Percentiles rank a stretch among this genome's conserved stretches.
phyloP scores from a whole-genome alignment of 169 alveolate genomes.

The Condylostoma magnum region DNA sequence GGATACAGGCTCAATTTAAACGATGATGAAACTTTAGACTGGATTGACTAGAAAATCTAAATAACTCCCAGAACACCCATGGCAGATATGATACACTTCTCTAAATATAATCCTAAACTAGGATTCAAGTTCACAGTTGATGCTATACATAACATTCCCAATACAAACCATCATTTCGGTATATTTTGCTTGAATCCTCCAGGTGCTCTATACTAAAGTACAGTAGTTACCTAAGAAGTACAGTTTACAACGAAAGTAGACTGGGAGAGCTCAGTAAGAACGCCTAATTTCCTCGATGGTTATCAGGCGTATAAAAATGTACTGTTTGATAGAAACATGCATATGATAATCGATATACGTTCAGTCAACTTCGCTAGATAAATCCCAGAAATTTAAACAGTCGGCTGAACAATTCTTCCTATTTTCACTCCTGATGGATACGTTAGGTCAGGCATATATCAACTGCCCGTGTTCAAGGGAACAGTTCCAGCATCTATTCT shows the following conservation, averaged over 20 bases:
- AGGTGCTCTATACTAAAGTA: constrained; percentile 39
- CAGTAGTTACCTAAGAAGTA: constrained; percentile 29
- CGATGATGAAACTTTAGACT: constrained; percentile 34
- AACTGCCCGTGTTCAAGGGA: constrained; percentile 52
- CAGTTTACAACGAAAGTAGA: constrained; percentile 38
- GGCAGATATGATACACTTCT: constrained; percentile 49
- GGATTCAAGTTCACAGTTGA: constrained; percentile 59
- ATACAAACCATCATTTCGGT: constrained; percentile 19
- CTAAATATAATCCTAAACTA: constrained; percentile 32
- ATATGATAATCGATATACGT: constrained; percentile 40
- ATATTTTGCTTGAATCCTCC: constrained; percentile 56
- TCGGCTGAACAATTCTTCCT: constrained; percentile 53
- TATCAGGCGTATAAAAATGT: constrained; percentile 38
- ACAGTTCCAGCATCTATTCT: constrained; percentile 22
- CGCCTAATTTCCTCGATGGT: constrained; percentile 37
- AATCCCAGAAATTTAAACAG: constrained; percentile 32
- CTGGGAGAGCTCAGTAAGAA: constrained; percentile 40
- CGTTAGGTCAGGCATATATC: constrained; percentile 38
- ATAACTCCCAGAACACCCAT: constrained; percentile 38
- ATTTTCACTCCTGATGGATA: constrained; percentile 39
- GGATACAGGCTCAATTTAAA: neutral
- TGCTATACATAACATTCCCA: constrained; percentile 53
- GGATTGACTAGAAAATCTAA: constrained; percentile 39
- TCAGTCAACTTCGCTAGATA: constrained; percentile 35
- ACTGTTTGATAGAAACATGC: constrained; percentile 23